A percentile compares a stretch with the other conserved stretches of the same genome.
Conservation (phyloP, 2,329 filamentous ascomycete genomes). For the Phialemoniopsis sp. region DNA sequence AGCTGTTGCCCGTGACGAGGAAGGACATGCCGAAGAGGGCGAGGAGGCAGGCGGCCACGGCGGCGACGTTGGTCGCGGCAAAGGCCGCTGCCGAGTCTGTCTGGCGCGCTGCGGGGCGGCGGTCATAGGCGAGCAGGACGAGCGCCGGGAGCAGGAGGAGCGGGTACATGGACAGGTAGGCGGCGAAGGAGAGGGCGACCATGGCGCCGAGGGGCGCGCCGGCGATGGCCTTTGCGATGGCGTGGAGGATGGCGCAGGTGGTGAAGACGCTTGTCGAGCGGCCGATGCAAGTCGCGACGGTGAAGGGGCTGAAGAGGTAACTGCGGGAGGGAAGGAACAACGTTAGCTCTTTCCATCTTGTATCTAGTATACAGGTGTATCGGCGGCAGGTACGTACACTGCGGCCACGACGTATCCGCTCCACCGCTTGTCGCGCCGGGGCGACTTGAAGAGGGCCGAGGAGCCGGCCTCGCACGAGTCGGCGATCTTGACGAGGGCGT, state of each 20-base stretch:
- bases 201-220: conserved; percentile 73
- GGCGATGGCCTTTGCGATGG: conserved; percentile 73
- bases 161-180: conserved; percentile 91
- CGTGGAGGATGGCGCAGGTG: conserved; percentile 80
- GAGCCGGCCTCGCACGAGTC: conserved; percentile 73
- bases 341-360: too few species aligned
- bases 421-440: conserved; percentile 71
- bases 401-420: conserved; percentile 73
- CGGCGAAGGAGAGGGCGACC: conserved; percentile 79
- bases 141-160: conserved; percentile 81
- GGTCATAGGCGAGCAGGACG: conserved; percentile 75
- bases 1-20: conserved; percentile 70
- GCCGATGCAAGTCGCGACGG: conserved; percentile 83
- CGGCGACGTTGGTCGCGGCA: conserved; percentile 43
- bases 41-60: conserved; percentile 51
- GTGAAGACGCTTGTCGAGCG: conserved; percentile 87
- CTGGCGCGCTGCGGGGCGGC: conserved; percentile 24
- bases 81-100: conserved; percentile 42
- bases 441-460: conserved; percentile 75
- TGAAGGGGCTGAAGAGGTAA: conserved; percentile 93
- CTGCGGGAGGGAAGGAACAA: conserved; percentile 38
- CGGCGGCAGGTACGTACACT: too few species aligned
- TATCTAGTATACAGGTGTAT: too few species aligned
- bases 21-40: conserved; percentile 68
- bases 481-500: conserved; percentile 75